These are phyloP conservation scores for Yarrowia divulgata DNA, from an alignment of 805 yeast species.

Conservation along the genomic window DNA sequence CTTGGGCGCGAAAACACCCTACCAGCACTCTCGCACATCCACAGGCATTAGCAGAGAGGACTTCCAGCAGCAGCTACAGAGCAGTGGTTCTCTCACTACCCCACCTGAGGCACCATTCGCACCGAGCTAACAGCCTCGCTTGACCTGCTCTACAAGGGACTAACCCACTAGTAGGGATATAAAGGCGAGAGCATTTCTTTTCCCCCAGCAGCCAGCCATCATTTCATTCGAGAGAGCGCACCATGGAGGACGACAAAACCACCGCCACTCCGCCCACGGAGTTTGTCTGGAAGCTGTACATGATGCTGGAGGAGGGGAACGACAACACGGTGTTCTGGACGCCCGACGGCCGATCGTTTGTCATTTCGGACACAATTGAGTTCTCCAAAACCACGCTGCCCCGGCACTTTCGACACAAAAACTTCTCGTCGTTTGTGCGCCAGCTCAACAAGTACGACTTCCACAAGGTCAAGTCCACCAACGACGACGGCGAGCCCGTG, in stretches of 20 bases:
- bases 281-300: conserved; percentile 54
- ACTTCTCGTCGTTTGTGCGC: conserved; percentile 93
- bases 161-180: conserved; percentile 23
- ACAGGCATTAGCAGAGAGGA: not conserved
- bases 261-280: conserved; percentile 29
- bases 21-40: not conserved
- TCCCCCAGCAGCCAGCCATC: not conserved
- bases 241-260: conserved; percentile 34
- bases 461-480: conserved; percentile 85
- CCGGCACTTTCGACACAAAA: conserved; percentile 90
- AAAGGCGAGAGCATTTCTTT: not conserved
- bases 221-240: too few relatives aligned
- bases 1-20: too few relatives aligned
- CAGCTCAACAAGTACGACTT: conserved; percentile 97
- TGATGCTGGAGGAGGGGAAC: conserved; percentile 84
- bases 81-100: not conserved
- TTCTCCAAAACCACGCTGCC: conserved; percentile 90
- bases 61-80: not conserved
- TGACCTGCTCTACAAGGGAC: conserved; percentile 21
- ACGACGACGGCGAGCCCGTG: conserved; percentile 57
- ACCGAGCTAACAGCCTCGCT: conserved; percentile 34
- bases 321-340: conserved; percentile 86
- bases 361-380: conserved; percentile 84
- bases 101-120: conserved; percentile 25
- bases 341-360: conserved; percentile 80